phyloP scores from a whole-genome alignment of 2,329 filamentous ascomycete species.

The Fusarium sp. region DNA sequence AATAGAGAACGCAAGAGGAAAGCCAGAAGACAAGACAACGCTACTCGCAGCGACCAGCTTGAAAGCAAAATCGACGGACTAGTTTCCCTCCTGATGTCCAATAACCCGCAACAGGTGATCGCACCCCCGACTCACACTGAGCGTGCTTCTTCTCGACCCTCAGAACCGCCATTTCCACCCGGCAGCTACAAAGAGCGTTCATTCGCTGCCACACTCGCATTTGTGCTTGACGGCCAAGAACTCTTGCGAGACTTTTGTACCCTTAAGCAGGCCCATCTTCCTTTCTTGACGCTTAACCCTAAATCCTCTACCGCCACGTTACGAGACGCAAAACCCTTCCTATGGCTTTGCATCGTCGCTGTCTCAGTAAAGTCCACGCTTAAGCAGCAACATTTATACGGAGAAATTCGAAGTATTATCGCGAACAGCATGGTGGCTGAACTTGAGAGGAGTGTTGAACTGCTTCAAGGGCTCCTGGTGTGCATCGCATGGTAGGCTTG shows the following conservation, averaged over 20 bases:
- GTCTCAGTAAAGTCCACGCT: background rate
- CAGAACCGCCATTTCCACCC: background rate
- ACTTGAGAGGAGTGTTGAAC: background rate
- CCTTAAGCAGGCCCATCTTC: background rate
- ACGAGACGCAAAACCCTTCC: background rate
- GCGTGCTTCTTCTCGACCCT: background rate
- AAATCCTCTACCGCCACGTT: background rate
- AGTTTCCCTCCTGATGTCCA: background rate
- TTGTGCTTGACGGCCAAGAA: background rate
- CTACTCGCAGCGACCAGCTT: background rate
- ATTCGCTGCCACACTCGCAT: background rate
- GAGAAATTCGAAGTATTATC: background rate
- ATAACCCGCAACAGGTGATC: background rate
- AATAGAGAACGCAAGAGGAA: background rate
- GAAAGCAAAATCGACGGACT: background rate
- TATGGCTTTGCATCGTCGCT: background rate
- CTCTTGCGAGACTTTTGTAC: background rate
- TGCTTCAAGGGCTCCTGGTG: background rate
- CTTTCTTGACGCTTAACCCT: background rate
- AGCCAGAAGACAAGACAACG: background rate
- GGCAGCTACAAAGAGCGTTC: background rate
- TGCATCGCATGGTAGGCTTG: background rate
- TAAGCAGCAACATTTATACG: background rate
- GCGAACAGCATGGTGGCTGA: background rate
- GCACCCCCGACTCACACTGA: too few species aligned